These are phyloP conservation scores for Rutstroemia sp. DNA, from an alignment of 2,329 filamentous ascomycete species.

Conservation along the genomic window DNA sequence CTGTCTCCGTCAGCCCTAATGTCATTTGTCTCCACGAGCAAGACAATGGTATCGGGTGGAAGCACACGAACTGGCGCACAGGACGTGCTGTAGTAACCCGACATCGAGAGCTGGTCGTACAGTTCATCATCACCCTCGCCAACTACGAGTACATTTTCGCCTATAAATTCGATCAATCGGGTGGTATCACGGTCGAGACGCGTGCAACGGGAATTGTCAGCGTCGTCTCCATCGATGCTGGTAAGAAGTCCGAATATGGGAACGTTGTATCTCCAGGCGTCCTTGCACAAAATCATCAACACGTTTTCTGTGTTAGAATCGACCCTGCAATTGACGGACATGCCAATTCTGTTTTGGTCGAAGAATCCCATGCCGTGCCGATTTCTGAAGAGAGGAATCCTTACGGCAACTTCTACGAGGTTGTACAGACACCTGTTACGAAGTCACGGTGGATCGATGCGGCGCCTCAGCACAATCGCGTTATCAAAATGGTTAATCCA, in stretches of 20 bases:
- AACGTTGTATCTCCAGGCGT: slow-evolving; percentile 56
- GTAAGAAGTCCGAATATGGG: slow-evolving; percentile 44
- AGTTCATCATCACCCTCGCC: slow-evolving; percentile 60
- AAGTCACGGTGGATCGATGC: slow-evolving; percentile 37
- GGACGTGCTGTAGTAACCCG: slow-evolving; percentile 53
- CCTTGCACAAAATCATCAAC: slow-evolving; percentile 52
- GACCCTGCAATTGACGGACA: slow-evolving; percentile 50
- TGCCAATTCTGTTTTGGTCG: slow-evolving; percentile 44
- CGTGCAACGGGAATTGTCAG: slow-evolving; percentile 59
- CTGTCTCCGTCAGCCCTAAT: slow-evolving; percentile 46
- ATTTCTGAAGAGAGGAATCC: slow-evolving; percentile 38
- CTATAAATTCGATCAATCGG: slow-evolving; percentile 57
- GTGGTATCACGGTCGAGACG: slow-evolving; percentile 52
- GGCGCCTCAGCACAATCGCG: slow-evolving; percentile 45
- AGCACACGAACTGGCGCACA: slow-evolving; percentile 63
- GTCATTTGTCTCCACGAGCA: slow-evolving; percentile 64
- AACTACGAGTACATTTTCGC: slow-evolving; percentile 67
- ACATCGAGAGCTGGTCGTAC: slow-evolving; percentile 55
- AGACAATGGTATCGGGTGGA: slow-evolving; percentile 62
- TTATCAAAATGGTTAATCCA: slow-evolving; percentile 84
- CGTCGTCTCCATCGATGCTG: slow-evolving; percentile 46
- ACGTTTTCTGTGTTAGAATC: slow-evolving; percentile 48
- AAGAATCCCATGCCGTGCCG: slow-evolving; percentile 44
- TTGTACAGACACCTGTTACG: slow-evolving; percentile 37
- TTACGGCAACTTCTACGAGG: slow-evolving; percentile 43